Evolutionary conservation across 2,329 filamentous ascomycete genomes (phyloP), one percentile per base, ranked within the genome.

Genomic region (Huntiella savannae): DNA sequence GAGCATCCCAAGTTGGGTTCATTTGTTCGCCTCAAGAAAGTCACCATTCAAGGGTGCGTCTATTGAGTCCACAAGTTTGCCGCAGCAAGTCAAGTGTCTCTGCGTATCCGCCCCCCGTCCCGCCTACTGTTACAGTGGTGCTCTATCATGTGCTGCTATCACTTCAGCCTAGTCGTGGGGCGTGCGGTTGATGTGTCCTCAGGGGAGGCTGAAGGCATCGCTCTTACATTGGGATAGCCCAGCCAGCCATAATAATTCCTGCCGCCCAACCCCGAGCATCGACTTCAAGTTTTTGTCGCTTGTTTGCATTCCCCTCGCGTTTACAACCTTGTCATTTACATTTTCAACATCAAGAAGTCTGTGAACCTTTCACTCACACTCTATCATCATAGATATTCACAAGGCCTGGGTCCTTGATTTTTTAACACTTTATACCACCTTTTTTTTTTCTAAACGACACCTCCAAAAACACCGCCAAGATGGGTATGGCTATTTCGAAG

Each of bases 401-500:
- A 49, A 44, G 48, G 44, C 35, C 28, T 17, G 22, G 44, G 32
- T 47, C 48, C 48, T 49, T 49, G 37, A 40, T 32, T 28, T 36
- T 40, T 49, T 8, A 43, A 32, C 40, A 19, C 33, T 45, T 44
- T 50, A 45, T 44, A 48, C 38, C 46, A 45, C 40, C 10, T 32
- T 34, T 42, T 34, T 42, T 34, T 47, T 47, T 39, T 39, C 33
- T 41, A 47, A 50, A 46, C 49, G 53, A 57, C 53, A 53, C 51
- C 51, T 53, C 51, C 54, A 51, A 55, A 52, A 53, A 54, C 47
- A 53, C 53, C 54, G 53, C 52, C 51, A 55, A 55, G 53, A 98
- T 98, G 91, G 91, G 91, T 92, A 76, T 96, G 67, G 78, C 82
- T 63, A 85, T 96, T 70, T 96, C 87, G 60, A 94, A 91, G 77